Evolutionary conservation across 73 alveolate species (phyloP).

Genomic region (Effrenium voratum): DNA sequence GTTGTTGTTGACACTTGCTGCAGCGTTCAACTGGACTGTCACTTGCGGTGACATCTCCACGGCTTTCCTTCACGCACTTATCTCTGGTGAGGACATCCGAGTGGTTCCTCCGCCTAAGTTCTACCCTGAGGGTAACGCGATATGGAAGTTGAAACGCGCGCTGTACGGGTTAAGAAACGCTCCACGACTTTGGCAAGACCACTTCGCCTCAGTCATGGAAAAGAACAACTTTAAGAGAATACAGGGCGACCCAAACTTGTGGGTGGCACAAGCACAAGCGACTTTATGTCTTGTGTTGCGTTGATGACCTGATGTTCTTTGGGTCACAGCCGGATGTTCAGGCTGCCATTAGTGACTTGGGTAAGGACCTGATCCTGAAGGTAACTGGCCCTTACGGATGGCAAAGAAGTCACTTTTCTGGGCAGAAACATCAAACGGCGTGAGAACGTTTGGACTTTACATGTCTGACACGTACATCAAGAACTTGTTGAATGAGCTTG

Average conservation of each 20-base stretch:
- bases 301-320: background rate
- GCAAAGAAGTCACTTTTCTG: too few relatives aligned
- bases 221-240: background rate
- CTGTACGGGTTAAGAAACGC: background rate
- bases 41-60: background rate
- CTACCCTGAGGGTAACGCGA: background rate
- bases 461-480: too few relatives aligned
- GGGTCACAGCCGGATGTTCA: too few relatives aligned
- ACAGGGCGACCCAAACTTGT: background rate
- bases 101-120: background rate
- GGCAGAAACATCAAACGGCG: too few relatives aligned
- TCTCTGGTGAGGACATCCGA: background rate
- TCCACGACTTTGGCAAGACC: conserved; percentile 5
- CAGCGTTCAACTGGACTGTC: background rate
- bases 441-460: too few relatives aligned
- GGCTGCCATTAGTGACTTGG: too few relatives aligned
- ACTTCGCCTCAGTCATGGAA: background rate
- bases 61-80: background rate
- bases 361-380: too few relatives aligned
- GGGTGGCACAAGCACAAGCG: background rate
- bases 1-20: background rate
- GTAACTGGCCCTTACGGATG: too few relatives aligned
- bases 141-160: background rate
- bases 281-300: background rate
- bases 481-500: too few relatives aligned